Evolutionary conservation across 768 basidiomycete genomes (phyloP).

Genomic region (Gloeopeniophorella convolvens): DNA sequence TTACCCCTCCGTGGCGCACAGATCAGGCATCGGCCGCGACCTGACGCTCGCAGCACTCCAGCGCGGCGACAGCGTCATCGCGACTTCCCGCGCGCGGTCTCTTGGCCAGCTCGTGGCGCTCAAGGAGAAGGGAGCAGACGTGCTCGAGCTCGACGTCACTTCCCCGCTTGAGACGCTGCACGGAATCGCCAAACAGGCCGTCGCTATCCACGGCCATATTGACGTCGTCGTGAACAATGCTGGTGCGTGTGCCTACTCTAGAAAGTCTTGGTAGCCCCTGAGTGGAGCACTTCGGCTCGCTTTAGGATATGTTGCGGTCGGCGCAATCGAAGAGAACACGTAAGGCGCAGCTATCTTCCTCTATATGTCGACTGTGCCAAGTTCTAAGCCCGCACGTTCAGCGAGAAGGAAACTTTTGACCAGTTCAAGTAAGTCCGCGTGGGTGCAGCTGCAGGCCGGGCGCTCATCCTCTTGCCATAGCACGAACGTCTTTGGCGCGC

Average conservation of each 20-base stretch:
- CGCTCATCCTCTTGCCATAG: conserved; percentile 4
- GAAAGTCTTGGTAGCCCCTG: no score
- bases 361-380: not conserved
- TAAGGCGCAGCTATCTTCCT: not conserved
- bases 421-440: conserved; percentile 25
- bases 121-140: conserved; percentile 33
- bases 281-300: no score
- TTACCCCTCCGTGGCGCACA: not conserved
- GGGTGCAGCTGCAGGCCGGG: not conserved
- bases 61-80: conserved; percentile 31
- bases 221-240: conserved; percentile 46
- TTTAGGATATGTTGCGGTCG: conserved; percentile 24
- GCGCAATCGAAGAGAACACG: conserved; percentile 28
- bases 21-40: conserved; percentile 34
- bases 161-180: conserved; percentile 30
- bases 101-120: conserved; percentile 27
- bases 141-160: conserved; percentile 32
- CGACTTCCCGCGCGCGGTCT: conserved; percentile 28
- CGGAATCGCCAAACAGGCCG: conserved; percentile 31
- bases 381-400: conserved; percentile 3
- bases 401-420: conserved; percentile 25
- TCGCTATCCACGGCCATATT: conserved; percentile 34
- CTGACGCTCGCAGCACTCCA: conserved; percentile 26
- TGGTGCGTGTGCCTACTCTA: no score
- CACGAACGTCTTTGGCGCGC: conserved; percentile 40